Evolutionary conservation across 352 stramenopile genomes (phyloP), one percentile per base, ranked within the genome.

Genomic region (Globisporangium paroecandrum): DNA sequence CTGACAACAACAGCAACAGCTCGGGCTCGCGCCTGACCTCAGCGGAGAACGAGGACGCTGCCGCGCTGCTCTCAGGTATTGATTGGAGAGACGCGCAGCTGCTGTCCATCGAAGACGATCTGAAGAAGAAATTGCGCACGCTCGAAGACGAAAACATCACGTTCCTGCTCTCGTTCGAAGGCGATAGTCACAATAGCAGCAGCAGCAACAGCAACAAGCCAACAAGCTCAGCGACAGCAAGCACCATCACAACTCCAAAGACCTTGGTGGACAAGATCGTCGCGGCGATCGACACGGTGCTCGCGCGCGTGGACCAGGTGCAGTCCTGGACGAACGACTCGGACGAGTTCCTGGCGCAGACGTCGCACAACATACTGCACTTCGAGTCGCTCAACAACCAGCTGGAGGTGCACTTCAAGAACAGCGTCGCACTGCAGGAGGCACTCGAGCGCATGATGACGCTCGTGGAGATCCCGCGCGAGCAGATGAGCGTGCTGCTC

Each of bases 301-400:
- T 86, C 43, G 66, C 71, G 3, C 77, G 78, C 9, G 74, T 93
- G 13, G 66, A 80, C 0, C 59, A 67, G 3, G 69, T 83, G 2
- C 76, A 90, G 43, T 60, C 74, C 7, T 93, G 85, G 85, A 91
- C 82, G 13, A 77, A 83, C 63, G 82, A 89, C 18, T 85, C 80
- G 4, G 73, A 82, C 51, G 78, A 89, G 34, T 77, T 77, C 20
- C 73, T 93, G 2, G 80, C 78, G 1, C 71, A 86, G 24, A 90
- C 81, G 1, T 89, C 85, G 1, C 74, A 76, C 32, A 88, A 82
- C 65, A 91, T 93, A 82, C 63, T 82, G 32, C 85, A 93, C 62
- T 93, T 93, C 32, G 85, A 93, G 64, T 74, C 83, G 22, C 75
- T 89, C 54, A 93, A 93, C 62, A 93, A 90, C 63, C 82, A 93